These are phyloP conservation scores for Ceratocystis eucalypticola DNA, from an alignment of 2,329 filamentous ascomycete species.

Conservation along the genomic window DNA sequence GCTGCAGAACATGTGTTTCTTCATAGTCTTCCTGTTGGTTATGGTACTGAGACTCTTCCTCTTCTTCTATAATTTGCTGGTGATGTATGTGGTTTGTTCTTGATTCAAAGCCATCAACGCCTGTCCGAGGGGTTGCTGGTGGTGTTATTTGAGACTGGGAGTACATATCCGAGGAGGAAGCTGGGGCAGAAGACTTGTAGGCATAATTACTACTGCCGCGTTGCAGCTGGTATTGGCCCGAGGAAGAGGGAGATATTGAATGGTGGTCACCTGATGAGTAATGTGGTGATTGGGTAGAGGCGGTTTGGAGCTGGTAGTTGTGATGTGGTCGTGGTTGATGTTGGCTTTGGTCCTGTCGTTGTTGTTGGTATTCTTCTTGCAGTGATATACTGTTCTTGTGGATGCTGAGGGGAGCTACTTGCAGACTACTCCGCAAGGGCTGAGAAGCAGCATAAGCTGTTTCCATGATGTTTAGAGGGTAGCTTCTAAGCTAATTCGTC, in stretches of 20 bases:
- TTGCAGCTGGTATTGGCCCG: conserved; percentile 12
- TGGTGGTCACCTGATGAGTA: conserved; percentile 6
- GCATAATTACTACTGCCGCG: conserved; percentile 12
- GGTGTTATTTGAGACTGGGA: conserved; percentile 56
- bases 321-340: conserved; percentile 1
- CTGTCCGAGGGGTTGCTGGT: conserved; percentile 58
- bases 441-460: conserved; percentile 24
- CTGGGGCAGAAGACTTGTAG: conserved; percentile 20
- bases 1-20: conserved; percentile 24
- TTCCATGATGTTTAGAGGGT: conserved; percentile 4
- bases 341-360: neutral
- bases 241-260: conserved; percentile 22
- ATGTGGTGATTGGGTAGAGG: neutral
- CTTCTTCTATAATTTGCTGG: conserved; percentile 6
- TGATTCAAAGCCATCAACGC: conserved; percentile 42
- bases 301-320: neutral
- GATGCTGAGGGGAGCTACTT: conserved; percentile 46
- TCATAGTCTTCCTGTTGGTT: conserved; percentile 30
- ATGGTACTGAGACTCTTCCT: conserved; percentile 26
- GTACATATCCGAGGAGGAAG: conserved; percentile 28
- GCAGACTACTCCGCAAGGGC: conserved; percentile 42
- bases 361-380: conserved; percentile 8
- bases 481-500: conserved; percentile 13
- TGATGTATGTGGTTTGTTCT: conserved; percentile 25
- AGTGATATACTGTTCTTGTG: conserved; percentile 29